Evolutionary conservation across 495 filamentous ascomycete genomes (phyloP).

Genomic region (Elaphomyces granulatus): DNA sequence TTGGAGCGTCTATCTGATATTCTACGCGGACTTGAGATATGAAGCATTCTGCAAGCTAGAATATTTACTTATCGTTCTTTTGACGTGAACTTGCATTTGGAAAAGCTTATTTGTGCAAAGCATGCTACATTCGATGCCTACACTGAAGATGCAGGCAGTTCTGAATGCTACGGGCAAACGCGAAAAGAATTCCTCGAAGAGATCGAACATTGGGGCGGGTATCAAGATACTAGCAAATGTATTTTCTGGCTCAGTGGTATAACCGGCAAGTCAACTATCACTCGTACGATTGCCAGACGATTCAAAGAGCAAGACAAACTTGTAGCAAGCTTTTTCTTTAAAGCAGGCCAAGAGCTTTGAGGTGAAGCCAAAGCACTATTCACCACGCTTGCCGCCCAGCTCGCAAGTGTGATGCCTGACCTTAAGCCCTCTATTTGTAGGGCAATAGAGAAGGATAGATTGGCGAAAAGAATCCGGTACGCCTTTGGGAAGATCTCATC

Average conservation of each 20-base stretch:
- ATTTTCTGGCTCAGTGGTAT: constrained; percentile 34
- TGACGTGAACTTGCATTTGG: too few relatives aligned
- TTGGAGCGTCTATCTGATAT: too few relatives aligned
- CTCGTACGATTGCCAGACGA: constrained; percentile 22
- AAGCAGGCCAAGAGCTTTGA: not conserved
- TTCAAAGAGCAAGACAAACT: not conserved
- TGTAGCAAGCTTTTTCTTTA: constrained; percentile 29
- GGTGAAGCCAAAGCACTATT: not conserved
- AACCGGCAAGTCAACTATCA: constrained; percentile 34
- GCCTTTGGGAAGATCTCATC: constrained; percentile 10
- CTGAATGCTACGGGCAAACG: not conserved
- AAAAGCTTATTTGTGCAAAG: too few relatives aligned
- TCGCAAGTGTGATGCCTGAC: constrained; percentile 11
- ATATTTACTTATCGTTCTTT: too few relatives aligned
- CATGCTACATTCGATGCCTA: too few relatives aligned
- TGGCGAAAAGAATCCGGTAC: too few relatives aligned
- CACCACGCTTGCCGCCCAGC: constrained; percentile 21
- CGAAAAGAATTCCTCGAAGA: not conserved
- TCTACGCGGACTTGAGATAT: too few relatives aligned
- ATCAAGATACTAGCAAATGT: not conserved
- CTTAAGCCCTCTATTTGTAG: constrained; percentile 17
- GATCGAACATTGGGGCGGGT: not conserved
- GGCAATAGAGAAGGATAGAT: constrained; percentile 20
- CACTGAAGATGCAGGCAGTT: not conserved
- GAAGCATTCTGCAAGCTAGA: too few relatives aligned